Conservation (phyloP, 1,284 basidiomycete genomes). For the Tilletia setariae region DNA sequence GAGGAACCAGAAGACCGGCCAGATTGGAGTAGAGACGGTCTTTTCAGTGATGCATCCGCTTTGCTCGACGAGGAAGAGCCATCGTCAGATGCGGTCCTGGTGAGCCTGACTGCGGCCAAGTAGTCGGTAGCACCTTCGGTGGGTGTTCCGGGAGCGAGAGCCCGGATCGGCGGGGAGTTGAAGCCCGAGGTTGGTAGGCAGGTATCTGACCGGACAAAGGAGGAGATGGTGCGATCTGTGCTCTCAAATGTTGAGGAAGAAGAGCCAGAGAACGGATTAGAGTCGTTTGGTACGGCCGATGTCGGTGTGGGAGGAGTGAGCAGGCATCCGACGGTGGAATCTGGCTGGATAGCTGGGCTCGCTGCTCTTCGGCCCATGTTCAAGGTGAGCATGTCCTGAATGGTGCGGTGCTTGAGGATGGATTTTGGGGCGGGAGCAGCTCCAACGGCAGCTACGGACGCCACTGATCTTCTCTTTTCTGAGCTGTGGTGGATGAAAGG, state of each 20-base stretch:
- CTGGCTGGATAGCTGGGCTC: slow-evolving; percentile 56
- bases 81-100: background rate
- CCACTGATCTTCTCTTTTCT: background rate
- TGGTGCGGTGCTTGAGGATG: slow-evolving; percentile 91
- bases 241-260: no score
- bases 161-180: background rate
- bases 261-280: background rate
- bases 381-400: slow-evolving; percentile 53
- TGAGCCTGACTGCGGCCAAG: slow-evolving; percentile 6
- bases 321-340: background rate
- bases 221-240: no score
- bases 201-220: background rate
- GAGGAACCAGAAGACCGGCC: no score
- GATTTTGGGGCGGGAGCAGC: slow-evolving; percentile 62
- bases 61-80: no score
- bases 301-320: background rate
- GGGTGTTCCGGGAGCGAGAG: background rate
- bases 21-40: background rate
- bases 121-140: slow-evolving; percentile 11
- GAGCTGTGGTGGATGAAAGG: background rate
- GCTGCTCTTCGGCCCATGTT: slow-evolving; percentile 51
- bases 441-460: background rate
- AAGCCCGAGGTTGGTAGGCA: background rate
- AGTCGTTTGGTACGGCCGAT: background rate
- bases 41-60: no score